phyloP scores from a whole-genome alignment of 345 rosid species.

The Sonneratia alba region DNA sequence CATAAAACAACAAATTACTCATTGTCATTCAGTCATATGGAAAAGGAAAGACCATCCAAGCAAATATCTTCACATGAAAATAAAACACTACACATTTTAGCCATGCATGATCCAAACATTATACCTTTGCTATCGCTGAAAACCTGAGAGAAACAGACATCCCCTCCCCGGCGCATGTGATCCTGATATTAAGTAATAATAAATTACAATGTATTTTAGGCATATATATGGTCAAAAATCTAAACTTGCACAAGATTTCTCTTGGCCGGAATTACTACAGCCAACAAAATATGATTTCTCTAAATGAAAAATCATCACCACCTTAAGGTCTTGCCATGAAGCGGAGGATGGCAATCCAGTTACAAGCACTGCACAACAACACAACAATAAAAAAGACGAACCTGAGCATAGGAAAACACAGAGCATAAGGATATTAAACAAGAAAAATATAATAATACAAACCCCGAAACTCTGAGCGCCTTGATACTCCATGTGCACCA shows the following conservation, averaged over 20 bases:
- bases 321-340: conserved; percentile 99
- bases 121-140: conserved; percentile 83
- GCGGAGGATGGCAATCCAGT: conserved; percentile 92
- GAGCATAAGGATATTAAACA: not conserved
- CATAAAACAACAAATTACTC: not conserved
- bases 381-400: not conserved
- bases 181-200: conserved; percentile 34
- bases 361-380: conserved; percentile 47
- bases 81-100: not conserved
- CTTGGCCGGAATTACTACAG: not conserved
- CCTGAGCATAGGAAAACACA: not conserved
- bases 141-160: conserved; percentile 97
- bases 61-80: not conserved
- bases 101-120: conserved; percentile 10
- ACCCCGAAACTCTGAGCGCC: conserved; percentile 90
- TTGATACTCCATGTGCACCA: conserved; percentile 71
- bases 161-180: conserved; percentile 99
- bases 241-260: not conserved
- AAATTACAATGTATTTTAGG: not conserved
- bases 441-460: conserved; percentile 8
- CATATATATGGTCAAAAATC: not conserved
- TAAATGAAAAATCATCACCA: conserved; percentile 12
- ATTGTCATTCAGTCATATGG: not conserved
- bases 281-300: conserved; percentile 44
- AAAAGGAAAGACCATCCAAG: not conserved